A percentile compares a stretch with the other conserved stretches of the same genome.
Conservation (phyloP, 2,329 filamentous ascomycete species). For the Epichloe glyceriae region DNA sequence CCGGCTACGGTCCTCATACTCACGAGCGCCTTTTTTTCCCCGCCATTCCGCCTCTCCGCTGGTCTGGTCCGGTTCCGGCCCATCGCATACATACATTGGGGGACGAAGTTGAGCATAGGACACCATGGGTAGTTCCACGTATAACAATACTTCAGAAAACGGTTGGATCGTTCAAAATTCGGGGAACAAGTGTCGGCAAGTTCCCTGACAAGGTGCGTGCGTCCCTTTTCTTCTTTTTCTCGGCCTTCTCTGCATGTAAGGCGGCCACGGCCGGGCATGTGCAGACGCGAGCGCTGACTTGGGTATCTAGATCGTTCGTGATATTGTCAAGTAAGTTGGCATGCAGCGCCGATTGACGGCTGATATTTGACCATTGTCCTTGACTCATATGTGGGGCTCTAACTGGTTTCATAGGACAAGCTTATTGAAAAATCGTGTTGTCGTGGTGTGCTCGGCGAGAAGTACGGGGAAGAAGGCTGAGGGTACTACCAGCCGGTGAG, state of each 20-base stretch:
- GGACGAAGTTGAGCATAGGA: not conserved
- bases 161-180: slow-evolving; percentile 85
- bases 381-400: not conserved
- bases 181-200: slow-evolving; percentile 94
- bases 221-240: not conserved
- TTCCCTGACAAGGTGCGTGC: slow-evolving; percentile 56
- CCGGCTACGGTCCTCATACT: no score
- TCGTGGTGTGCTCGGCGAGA: slow-evolving; percentile 88
- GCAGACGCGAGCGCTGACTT: slow-evolving; percentile 2
- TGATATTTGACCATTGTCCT: not conserved
- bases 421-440: slow-evolving; percentile 59
- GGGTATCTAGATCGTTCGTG: slow-evolving; percentile 24
- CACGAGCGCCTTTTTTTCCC: not conserved
- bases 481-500: slow-evolving; percentile 88
- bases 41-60: not conserved
- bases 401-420: slow-evolving; percentile 19
- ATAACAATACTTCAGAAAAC: slow-evolving; percentile 25
- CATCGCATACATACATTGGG: not conserved
- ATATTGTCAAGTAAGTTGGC: slow-evolving; percentile 29
- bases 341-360: not conserved
- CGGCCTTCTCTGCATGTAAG: not conserved
- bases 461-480: slow-evolving; percentile 90
- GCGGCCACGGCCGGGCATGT: not conserved
- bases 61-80: slow-evolving; percentile 3
- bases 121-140: slow-evolving; percentile 20